Evolutionary conservation across 1,284 basidiomycete genomes (phyloP).

Genomic region (Marasmius oreades): DNA sequence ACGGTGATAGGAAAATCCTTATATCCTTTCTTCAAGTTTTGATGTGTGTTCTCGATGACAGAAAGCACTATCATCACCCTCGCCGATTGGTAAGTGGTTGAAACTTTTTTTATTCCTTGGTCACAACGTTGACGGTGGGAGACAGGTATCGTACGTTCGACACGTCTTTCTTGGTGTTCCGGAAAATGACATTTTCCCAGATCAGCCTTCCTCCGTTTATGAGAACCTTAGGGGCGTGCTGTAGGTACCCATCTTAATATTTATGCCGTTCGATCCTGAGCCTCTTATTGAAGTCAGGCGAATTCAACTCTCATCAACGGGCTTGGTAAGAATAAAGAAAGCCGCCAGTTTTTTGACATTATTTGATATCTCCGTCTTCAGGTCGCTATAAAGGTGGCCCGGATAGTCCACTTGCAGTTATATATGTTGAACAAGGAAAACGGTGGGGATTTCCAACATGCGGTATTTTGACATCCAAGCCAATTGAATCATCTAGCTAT

Average conservation of each 20-base stretch:
- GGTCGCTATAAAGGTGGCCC: slow-evolving; percentile 2
- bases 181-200: neutral
- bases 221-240: neutral
- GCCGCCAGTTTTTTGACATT: neutral
- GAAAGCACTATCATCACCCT: neutral
- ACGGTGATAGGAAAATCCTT: neutral
- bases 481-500: neutral
- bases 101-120: neutral
- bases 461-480: neutral
- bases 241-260: neutral
- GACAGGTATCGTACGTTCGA: neutral
- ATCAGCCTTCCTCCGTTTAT: neutral
- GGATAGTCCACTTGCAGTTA: neutral
- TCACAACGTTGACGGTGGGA: neutral
- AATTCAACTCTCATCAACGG: slow-evolving; percentile 3
- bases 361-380: neutral
- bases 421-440: neutral
- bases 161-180: neutral
- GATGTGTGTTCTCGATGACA: neutral
- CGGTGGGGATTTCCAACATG: neutral
- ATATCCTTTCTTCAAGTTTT: too few species aligned
- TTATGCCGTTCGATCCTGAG: neutral
- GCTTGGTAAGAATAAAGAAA: neutral
- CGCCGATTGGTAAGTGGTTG: neutral
- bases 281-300: neutral